Base-by-base conservation (phyloP, 2,329 filamentous ascomycete genomes). In the Fusarium succisae region DNA sequence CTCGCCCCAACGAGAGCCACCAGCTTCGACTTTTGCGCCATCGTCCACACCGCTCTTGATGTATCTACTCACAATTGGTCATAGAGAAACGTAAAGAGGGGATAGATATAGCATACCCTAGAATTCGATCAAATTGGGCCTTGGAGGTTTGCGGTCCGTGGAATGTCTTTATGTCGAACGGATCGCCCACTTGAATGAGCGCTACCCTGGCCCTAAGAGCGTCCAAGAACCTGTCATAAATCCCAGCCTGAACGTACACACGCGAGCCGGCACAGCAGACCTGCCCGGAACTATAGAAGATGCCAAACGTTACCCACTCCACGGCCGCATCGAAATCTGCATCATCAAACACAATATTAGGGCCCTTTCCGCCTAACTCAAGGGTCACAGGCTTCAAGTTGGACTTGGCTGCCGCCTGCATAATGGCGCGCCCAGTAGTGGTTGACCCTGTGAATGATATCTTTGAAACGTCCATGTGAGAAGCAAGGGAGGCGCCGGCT, bases 401-500 rank as follows among this genome's bases (percentile, higher is more conserved):
- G 2, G 47, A 32, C 22, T 30, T 8, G 1, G 47, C 47, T n/a
- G 47, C 47, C 0, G 22, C 47, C 8, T 50, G 22, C 47, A 50
- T 50, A 3, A 50, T 50, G 10, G 28, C 28, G 3, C 47, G 47
- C 15, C 47, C 28, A 4, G 28, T 50, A 0, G 22, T 18, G 0
- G 47, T 50, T 4, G 47, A 50, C 0, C 47, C 47, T 32, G 28
- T 50, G 1, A 50, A 50, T 2, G 47, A 50, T 32, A 50, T 32
- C 47, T 50, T 50, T 9, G 28, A 28, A 32, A 50, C 22, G 1
- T 32, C 28, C 47, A 50, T 32, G 5, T 50, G 47, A n/a, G 47
- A 50, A 0, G 47, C 28, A 9, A 50, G 47, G 3, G 28, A 22
- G 5, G 47, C 5, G 6, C 47, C 47, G 3, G 28, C 28, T 0